These are phyloP conservation scores for Xylariaceae sp. DNA, from an alignment of 2,329 filamentous ascomycete genomes.

Conservation along the genomic window DNA sequence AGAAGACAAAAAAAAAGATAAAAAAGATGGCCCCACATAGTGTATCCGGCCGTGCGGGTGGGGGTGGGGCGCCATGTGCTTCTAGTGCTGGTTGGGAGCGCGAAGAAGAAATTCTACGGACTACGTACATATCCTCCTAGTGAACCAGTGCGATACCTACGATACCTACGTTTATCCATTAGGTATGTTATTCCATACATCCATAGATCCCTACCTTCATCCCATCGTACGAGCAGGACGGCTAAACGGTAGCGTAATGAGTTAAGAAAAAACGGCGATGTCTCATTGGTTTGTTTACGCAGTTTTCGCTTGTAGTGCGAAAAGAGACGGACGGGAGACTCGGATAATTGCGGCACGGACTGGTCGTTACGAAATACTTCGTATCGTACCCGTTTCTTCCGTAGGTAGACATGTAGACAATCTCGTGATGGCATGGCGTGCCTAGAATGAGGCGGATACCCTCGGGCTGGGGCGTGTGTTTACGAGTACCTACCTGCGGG, in stretches of 20 bases:
- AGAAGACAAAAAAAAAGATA: too few species aligned
- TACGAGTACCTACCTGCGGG: not conserved
- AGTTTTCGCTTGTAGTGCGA: not conserved
- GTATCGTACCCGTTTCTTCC: not conserved
- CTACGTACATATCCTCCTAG: not conserved
- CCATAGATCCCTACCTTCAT: too few species aligned
- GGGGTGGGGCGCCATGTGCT: conserved; percentile 16
- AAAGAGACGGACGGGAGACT: not conserved
- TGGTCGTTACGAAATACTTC: not conserved
- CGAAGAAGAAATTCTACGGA: not conserved
- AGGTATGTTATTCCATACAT: too few species aligned
- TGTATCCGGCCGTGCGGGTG: conserved; percentile 8
- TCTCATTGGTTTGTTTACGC: not conserved
- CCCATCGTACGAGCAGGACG: too few species aligned
- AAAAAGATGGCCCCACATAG: not conserved
- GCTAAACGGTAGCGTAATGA: not conserved
- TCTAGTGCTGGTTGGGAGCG: not conserved
- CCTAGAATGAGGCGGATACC: not conserved
- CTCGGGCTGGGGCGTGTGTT: not conserved
- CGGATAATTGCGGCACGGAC: not conserved
- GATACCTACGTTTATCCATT: too few species aligned
- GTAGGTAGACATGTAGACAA: not conserved
- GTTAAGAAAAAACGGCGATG: not conserved
- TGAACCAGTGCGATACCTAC: not conserved
- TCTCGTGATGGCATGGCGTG: not conserved